These are phyloP conservation scores for Venturia effusa DNA, from an alignment of 2,329 filamentous ascomycete species.

Conservation along the genomic window DNA sequence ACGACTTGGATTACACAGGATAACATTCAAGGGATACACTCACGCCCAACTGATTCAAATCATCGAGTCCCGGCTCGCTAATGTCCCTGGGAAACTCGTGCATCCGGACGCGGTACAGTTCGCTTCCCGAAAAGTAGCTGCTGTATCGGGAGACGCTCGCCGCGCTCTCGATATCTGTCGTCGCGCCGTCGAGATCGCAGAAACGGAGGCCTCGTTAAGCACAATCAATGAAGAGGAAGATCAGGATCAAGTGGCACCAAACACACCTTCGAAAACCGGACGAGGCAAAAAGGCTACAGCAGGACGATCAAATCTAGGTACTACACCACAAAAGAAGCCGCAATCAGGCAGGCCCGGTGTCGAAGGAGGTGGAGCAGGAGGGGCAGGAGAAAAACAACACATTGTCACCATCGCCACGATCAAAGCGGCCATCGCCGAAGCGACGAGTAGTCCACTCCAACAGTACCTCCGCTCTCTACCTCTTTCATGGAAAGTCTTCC, in stretches of 20 bases:
- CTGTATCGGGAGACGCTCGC: conserved; percentile 87
- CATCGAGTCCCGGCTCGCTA: conserved; percentile 84
- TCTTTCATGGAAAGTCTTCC: conserved; percentile 70
- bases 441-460: conserved; percentile 83
- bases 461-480: conserved; percentile 77
- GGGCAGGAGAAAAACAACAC: conserved; percentile 19
- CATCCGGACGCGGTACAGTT: conserved; percentile 93
- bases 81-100: conserved; percentile 80
- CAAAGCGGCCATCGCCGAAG: conserved; percentile 89
- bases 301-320: conserved; percentile 10
- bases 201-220: conserved; percentile 48
- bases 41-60: conserved; percentile 97
- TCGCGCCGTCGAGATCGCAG: conserved; percentile 87
- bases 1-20: conserved; percentile 70
- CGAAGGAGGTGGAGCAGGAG: not conserved
- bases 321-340: conserved; percentile 19
- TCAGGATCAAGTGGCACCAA: conserved; percentile 31
- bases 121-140: conserved; percentile 89
- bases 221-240: conserved; percentile 21
- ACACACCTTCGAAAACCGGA: conserved; percentile 52
- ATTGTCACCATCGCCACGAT: conserved; percentile 87
- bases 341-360: too few species aligned
- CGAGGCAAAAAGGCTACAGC: conserved; percentile 22
- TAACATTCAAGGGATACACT: conserved; percentile 95
- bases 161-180: conserved; percentile 91